Conservation (phyloP, 768 basidiomycete genomes). For the Tricholoma matsutake region DNA sequence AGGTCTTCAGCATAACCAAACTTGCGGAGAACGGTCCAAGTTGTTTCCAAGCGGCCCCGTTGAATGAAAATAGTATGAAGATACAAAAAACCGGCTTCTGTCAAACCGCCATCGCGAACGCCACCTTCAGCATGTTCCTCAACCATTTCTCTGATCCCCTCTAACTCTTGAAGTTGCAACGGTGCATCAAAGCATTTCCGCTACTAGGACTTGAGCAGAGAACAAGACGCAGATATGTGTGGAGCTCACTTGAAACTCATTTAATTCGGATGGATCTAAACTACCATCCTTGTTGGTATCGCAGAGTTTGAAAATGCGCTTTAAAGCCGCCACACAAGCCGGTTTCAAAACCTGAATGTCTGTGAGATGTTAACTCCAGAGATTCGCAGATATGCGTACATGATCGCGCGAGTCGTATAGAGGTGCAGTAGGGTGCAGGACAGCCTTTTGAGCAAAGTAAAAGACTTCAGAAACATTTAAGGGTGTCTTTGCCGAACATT, state of each 20-base stretch:
- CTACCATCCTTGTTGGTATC: constrained; percentile 94
- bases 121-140: constrained; percentile 72
- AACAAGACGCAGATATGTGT: neutral
- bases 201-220: constrained; percentile 35
- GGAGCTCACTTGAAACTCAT: constrained; percentile 85
- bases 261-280: constrained; percentile 85
- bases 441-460: constrained; percentile 98
- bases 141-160: constrained; percentile 95
- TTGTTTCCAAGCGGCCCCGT: constrained; percentile 91
- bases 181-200: constrained; percentile 95
- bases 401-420: constrained; percentile 96
- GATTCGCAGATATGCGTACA: constrained; percentile 41
- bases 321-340: constrained; percentile 82
- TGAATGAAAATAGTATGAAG: constrained; percentile 97
- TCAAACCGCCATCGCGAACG: constrained; percentile 77
- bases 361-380: constrained; percentile 10
- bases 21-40: constrained; percentile 93
- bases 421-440: constrained; percentile 94
- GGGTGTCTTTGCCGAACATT: constrained; percentile 89
- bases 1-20: constrained; percentile 97
- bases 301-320: constrained; percentile 94
- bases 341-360: constrained; percentile 78
- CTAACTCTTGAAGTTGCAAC: constrained; percentile 87
- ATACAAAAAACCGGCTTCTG: constrained; percentile 90
- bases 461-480: constrained; percentile 96